Percentiles rank a stretch among this genome's conserved stretches.
Evolutionary conservation across 2,329 filamentous ascomycete genomes (phyloP).

Genomic region (Aureobasidium leucospermi): DNA sequence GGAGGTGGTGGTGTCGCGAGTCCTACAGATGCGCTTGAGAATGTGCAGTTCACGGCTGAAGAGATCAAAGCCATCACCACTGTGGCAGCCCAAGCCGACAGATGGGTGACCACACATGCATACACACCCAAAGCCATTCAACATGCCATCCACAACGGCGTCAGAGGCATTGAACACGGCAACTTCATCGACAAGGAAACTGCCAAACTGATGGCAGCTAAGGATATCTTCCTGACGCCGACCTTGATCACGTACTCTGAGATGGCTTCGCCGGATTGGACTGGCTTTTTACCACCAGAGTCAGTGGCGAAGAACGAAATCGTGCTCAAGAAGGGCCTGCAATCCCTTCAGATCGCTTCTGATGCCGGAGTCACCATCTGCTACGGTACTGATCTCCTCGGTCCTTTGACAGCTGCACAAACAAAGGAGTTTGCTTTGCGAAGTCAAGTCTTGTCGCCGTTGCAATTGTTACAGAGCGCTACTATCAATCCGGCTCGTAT

Average conservation of each 20-base stretch:
- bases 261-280: conserved; percentile 36
- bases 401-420: conserved; percentile 43
- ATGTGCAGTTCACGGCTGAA: conserved; percentile 49
- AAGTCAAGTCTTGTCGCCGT: conserved; percentile 33
- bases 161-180: conserved; percentile 52
- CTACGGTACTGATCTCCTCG: conserved; percentile 49
- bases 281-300: conserved; percentile 38
- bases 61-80: conserved; percentile 50
- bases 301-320: conserved; percentile 44
- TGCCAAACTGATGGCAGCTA: conserved; percentile 44
- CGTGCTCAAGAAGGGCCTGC: conserved; percentile 42
- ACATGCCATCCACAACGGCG: conserved; percentile 49
- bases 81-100: conserved; percentile 42
- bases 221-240: conserved; percentile 45
- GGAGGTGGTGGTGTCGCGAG: conserved; percentile 49
- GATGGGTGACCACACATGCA: conserved; percentile 46
- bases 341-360: conserved; percentile 41
- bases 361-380: conserved; percentile 50
- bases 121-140: conserved; percentile 50
- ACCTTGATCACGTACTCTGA: conserved; percentile 47
- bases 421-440: conserved; percentile 44
- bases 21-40: conserved; percentile 47
- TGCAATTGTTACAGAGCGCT: conserved; percentile 43
- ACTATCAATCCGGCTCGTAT: conserved; percentile 48
- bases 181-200: conserved; percentile 54